Base-by-base conservation (phyloP, 139 green algal genomes). In the Pleodorina starrii region DNA sequence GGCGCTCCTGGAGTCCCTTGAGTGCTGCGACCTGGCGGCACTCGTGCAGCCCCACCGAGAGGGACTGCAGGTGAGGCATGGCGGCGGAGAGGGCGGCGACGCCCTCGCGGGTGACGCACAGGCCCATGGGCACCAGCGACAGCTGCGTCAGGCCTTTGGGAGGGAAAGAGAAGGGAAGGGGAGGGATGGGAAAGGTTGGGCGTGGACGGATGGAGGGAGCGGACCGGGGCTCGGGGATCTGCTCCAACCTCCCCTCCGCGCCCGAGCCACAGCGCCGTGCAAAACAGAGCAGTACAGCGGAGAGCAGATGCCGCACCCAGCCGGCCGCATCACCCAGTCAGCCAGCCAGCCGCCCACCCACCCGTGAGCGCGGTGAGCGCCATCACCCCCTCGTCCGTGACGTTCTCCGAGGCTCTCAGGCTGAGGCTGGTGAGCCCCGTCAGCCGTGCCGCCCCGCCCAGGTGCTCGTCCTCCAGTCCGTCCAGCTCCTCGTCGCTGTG, bases 21-120 rank as follows among this genome's bases (percentile, higher is more conserved):
- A 84, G 46, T 2, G 76, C 76, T 11, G 76, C 76, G 63, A 88
- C 82, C 82, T 88, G 73, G 10, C 66, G 43, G 7, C 43, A 29
- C 82, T 88, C 82, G 44, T 69, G 82, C 32, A 88, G 66, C 19
- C 82, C 82, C 44, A 88, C 63, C 1, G 44, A 32, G 40, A 88
- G 66, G 11, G 17, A 5, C 6, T n/a, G 19, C 63, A 88, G 82
- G 2, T 23, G 5, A 0, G 66, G 63, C 43, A 88, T 12, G 66
- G 32, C 16, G 66, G 43, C 59, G 0, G 46, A 29, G 36, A 88
- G 63, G 12, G 21, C 32, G 16, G 44, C 21, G 5, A 78, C 1
- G 44, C 82, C 66, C 6, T 79, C 44, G 3, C 66, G 63, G 5
- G 82, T 71, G 5, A 88, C 82, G 19, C 32, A 68, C 32, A 88